Evolutionary conservation across 208 protist genomes (phyloP).

Genomic region (Wallacemonas sp.): DNA sequence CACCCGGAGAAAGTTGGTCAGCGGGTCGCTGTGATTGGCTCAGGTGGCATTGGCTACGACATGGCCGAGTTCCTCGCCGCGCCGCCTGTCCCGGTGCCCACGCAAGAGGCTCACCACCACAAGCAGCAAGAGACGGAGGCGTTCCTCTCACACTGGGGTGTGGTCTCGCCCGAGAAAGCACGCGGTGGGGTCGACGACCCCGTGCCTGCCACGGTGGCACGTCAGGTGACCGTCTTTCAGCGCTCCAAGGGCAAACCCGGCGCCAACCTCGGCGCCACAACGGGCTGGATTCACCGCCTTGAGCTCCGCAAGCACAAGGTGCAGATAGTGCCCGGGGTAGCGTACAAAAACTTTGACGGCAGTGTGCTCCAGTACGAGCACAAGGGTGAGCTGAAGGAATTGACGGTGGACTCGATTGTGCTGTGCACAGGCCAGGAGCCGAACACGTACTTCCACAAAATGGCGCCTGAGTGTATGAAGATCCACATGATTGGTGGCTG

Average conservation of each 20-base stretch:
- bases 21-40: constrained; percentile 88
- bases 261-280: constrained; percentile 76
- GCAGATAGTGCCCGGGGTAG: constrained; percentile 62
- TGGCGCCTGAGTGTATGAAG: constrained; percentile 18
- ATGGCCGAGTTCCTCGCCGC: constrained; percentile 80
- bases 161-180: constrained; percentile 18
- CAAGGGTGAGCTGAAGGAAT: constrained; percentile 28
- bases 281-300: constrained; percentile 91
- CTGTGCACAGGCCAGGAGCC: constrained; percentile 88
- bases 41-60: constrained; percentile 94
- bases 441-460: constrained; percentile 43
- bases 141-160: constrained; percentile 11
- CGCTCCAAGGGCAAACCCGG: constrained; percentile 82
- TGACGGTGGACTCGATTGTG: constrained; percentile 83
- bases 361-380: constrained; percentile 51
- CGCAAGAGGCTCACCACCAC: constrained; percentile 21
- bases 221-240: constrained; percentile 72
- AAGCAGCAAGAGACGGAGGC: constrained; percentile 18
- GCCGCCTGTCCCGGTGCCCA: constrained; percentile 15
- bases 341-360: constrained; percentile 87
- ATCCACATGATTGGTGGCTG: constrained; percentile 63
- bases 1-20: constrained; percentile 55
- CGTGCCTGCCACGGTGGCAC: constrained; percentile 14
- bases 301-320: constrained; percentile 79
- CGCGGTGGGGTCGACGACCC: constrained; percentile 53